Base-by-base conservation (phyloP, 805 yeast species). In the Sugiyamaella lignohabitans region DNA sequence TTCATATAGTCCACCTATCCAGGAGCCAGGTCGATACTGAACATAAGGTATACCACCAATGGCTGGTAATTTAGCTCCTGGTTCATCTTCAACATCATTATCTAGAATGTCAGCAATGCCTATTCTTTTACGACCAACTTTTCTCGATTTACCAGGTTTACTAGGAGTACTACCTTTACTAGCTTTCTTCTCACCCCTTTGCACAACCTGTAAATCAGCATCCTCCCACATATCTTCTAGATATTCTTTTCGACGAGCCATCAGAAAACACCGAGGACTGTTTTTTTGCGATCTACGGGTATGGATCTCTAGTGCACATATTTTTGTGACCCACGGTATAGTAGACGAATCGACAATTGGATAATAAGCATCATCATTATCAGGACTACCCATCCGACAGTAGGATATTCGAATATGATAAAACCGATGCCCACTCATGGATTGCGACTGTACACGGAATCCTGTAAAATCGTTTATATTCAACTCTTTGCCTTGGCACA, bases 1-100 rank as follows among this genome's bases (percentile, higher is more conserved):
- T 29, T 34, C 43, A 39, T 40, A 57, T 23, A 57, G 34, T n/a
- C 55, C 59, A 2, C 60, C 60, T n/a, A 57, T 38, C 53, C 56
- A 49, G n/a, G 42, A 29, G 21, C 53, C 55, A 21, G 53, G 53
- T 10, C 21, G 21, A 14, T 27, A 27, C 32, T 27, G 32, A 27
- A 8, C 14, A 8, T 14, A 14, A 27, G 32, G 14, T 8, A 27
- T 27, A 8, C 14, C 4, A 6, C 38, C 22, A n/a, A 51, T 27
- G 1, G 51, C 27, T n/a, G 34, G 35, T 22, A 17, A 21, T 10
- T 20, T 18, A 3, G 23, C 17, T 18, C 32, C 14, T 4, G 43
- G 10, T 14, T 22, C 39, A n/a, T n/a, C n/a, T n/a, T n/a, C n/a
- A n/a, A n/a, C n/a, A n/a, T n/a, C n/a, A n/a, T n/a, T n/a, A n/a